Conservation (phyloP, 1,284 basidiomycete genomes). For the Ustilago cynodontis region DNA sequence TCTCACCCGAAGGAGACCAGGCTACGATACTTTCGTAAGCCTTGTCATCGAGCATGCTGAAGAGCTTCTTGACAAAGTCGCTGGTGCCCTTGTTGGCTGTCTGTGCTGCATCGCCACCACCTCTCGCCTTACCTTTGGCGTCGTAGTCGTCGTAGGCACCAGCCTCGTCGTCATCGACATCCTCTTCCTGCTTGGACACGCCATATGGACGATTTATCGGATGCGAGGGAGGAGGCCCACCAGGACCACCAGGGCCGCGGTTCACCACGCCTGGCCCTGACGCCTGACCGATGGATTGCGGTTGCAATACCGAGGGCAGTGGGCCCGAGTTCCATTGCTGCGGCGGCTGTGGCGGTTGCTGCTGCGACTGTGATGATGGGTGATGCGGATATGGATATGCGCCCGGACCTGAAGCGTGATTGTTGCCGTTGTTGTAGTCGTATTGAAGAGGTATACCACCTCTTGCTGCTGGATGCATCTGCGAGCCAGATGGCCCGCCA, state of each 20-base stretch:
- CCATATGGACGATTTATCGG: conserved; percentile 25
- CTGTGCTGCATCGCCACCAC: conserved; percentile 24
- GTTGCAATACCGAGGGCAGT: conserved; percentile 41
- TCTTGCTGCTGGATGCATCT: conserved; percentile 24
- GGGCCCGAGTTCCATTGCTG: conserved; percentile 39
- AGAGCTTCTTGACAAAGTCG: conserved; percentile 96
- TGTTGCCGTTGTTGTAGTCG: conserved; percentile 21
- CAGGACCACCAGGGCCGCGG: conserved; percentile 8
- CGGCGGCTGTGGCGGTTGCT: conserved; percentile 18
- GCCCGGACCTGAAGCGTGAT: conserved; percentile 11
- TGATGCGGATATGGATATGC: conserved; percentile 32
- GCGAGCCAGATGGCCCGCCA: conserved; percentile 13
- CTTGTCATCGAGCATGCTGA: conserved; percentile 87
- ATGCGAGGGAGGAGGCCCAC: conserved; percentile 4
- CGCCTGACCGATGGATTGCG: conserved; percentile 14
- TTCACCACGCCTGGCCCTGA: conserved; percentile 2
- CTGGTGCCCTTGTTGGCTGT: conserved; percentile 56
- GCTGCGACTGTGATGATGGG: conserved; percentile 22
- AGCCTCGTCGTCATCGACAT: conserved; percentile 40
- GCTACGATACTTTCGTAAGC: conserved; percentile 81
- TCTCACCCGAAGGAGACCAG: conserved; percentile 88
- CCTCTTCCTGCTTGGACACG: conserved; percentile 31
- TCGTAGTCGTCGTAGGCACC: conserved; percentile 41
- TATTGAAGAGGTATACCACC: conserved; percentile 19
- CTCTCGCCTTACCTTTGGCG: conserved; percentile 28